Evolutionary conservation across 352 stramenopile genomes (phyloP), one percentile per base, ranked within the genome.

Genomic region (Halophytophthora polymorphica): DNA sequence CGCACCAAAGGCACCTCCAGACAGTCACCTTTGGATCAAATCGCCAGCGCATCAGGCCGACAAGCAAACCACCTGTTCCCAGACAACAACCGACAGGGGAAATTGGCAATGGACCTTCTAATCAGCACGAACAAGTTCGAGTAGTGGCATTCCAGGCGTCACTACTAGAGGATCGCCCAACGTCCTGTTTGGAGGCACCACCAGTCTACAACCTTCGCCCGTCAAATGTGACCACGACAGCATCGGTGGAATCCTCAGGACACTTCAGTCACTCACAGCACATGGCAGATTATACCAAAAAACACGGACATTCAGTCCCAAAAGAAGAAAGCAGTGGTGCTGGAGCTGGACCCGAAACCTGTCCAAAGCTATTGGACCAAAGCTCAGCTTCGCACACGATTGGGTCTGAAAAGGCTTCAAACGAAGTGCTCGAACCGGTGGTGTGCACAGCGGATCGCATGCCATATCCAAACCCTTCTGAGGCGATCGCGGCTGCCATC

Each of bases 31-130:
- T 88, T 23, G 78, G 78, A 8, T 83, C 75, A 0, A 77, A 69
- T 51, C 73, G 73, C 0, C 61, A 64, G 25, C 73, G 78, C 2
- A 84, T 87, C 31, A 58, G 73, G 23, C 48, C 54, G 23, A 44
- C 48, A 0, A 86, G 64, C 15, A 89, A 89, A 40, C 78, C 78
- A 17, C 73, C 73, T 2, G 73, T 89, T 19, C 73, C 78, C 2
- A 73, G 73, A 25, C 69, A 83, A 31, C 54, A 58, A 38, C 44
- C 53, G 28, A 1, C 36, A 6, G 39, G 40, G 15, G 19, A 39
- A 6, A 50, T 10, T 3, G 21, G 17, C 2, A 36, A n/a, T 6
- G 13, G 2, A 7, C 19, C 45, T 19, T 66, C 50, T 11, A 64
- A 61, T 34, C 50, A 59, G 11, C 64, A 70, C 10, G 64, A 68